These are phyloP conservation scores for Eimeria falciformis DNA, from an alignment of 169 alveolate species.

Conservation along the genomic window DNA sequence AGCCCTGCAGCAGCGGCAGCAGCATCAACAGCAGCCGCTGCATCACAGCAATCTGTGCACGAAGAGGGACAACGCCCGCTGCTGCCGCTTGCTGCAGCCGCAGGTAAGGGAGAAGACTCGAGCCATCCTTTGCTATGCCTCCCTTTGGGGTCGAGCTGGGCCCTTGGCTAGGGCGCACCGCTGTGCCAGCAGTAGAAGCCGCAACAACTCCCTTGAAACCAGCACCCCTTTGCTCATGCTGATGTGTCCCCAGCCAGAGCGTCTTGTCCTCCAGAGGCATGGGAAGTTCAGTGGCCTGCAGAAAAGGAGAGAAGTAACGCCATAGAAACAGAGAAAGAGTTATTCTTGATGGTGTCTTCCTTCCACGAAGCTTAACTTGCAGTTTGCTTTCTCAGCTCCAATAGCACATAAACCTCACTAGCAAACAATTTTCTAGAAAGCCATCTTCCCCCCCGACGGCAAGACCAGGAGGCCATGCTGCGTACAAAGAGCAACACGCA, in stretches of 20 bases:
- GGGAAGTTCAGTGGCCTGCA: not conserved
- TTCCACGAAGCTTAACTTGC: no score
- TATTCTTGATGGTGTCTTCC: no score
- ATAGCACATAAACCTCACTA: not conserved
- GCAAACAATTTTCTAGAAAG: not conserved
- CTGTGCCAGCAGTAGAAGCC: no score
- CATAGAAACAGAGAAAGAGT: no score
- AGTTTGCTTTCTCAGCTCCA: no score
- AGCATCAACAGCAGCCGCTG: conserved; percentile 8
- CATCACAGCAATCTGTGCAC: not conserved
- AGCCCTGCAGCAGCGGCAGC: not conserved
- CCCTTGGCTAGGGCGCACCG: no score
- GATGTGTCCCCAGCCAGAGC: not conserved
- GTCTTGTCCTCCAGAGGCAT: not conserved
- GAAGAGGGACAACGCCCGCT: not conserved
- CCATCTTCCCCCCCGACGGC: not conserved
- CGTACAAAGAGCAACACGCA: not conserved
- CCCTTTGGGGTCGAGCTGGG: no score
- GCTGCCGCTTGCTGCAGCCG: conserved; percentile 1
- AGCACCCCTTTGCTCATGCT: not conserved
- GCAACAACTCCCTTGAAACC: no score
- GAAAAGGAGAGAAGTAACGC: not conserved
- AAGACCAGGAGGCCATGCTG: not conserved
- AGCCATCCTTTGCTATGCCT: not conserved
- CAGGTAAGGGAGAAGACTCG: not conserved